Conservation (phyloP, 2,329 filamentous ascomycete genomes). For the Sporothrix brasiliensis region DNA sequence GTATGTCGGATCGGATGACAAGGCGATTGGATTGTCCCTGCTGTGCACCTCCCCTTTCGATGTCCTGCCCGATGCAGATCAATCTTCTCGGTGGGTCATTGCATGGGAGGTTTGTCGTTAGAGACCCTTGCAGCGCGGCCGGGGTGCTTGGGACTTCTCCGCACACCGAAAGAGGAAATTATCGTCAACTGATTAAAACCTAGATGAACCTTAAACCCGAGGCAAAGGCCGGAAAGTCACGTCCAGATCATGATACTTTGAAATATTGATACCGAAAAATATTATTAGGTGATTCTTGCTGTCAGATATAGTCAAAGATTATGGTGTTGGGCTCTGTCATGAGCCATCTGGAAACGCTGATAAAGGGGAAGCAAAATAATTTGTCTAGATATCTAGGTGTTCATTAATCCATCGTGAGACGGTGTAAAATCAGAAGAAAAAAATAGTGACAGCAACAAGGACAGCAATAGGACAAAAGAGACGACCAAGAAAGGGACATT, state of each 20-base stretch:
- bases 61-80: conserved; percentile 7
- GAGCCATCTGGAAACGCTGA: not conserved
- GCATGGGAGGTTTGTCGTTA: too few relatives aligned
- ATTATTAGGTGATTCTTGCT: conserved; percentile 12
- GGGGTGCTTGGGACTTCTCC: not conserved
- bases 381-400: conserved; percentile 9
- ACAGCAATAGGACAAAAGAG: not conserved
- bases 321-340: not conserved
- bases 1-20: conserved; percentile 3
- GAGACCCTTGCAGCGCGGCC: not conserved
- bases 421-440: not conserved
- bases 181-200: not conserved
- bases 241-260: not conserved
- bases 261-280: not conserved
- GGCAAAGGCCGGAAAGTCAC: not conserved
- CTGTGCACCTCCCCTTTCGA: not conserved
- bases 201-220: not conserved
- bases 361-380: not conserved
- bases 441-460: not conserved
- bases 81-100: not conserved
- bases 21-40: not conserved
- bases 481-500: not conserved
- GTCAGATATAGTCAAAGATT: not conserved
- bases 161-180: not conserved
- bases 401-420: conserved; percentile 7